These are phyloP conservation scores for Raffaelea ambrosiae DNA, from an alignment of 2,329 filamentous ascomycete genomes.

Conservation along the genomic window DNA sequence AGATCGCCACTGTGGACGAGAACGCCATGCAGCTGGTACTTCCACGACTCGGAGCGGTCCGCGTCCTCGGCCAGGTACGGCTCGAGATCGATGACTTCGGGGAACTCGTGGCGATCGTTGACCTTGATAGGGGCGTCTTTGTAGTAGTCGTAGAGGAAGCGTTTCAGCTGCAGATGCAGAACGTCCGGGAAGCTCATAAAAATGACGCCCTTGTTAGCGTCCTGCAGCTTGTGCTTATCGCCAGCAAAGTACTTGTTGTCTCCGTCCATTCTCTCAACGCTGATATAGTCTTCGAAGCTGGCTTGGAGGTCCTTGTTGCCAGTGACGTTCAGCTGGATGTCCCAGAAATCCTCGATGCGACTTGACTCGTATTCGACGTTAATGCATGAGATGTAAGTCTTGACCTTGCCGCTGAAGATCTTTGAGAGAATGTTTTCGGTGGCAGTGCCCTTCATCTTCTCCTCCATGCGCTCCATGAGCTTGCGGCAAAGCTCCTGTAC, in stretches of 20 bases:
- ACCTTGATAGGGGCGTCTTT: conserved; percentile 99
- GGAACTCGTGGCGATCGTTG: conserved; percentile 86
- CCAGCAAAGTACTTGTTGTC: conserved; percentile 97
- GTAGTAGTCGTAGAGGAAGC: conserved; percentile 96
- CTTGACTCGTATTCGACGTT: conserved; percentile 97
- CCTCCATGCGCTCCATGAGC: conserved; percentile 93
- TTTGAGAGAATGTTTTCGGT: conserved; percentile 81
- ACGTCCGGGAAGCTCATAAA: conserved; percentile 94
- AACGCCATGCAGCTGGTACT: conserved; percentile 89
- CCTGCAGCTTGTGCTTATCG: conserved; percentile 83
- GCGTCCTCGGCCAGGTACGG: conserved; percentile 82
- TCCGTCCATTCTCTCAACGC: conserved; percentile 92
- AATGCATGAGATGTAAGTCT: conserved; percentile 98
- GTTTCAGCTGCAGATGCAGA: conserved; percentile 88
- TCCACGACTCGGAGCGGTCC: conserved; percentile 80
- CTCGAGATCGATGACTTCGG: conserved; percentile 72
- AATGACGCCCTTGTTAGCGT: conserved; percentile 95
- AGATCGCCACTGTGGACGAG: conserved; percentile 94
- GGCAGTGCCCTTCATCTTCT: conserved; percentile 94
- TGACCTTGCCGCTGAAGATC: conserved; percentile 95
- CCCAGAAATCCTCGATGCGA: conserved; percentile 95
- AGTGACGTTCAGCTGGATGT: conserved; percentile 93
- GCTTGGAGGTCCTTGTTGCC: conserved; percentile 89
- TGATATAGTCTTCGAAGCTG: conserved; percentile 92
- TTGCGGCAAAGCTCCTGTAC: conserved; percentile 95